phyloP scores from a whole-genome alignment of 2,329 filamentous ascomycete genomes.

The Neophaeococcomyces aloes region DNA sequence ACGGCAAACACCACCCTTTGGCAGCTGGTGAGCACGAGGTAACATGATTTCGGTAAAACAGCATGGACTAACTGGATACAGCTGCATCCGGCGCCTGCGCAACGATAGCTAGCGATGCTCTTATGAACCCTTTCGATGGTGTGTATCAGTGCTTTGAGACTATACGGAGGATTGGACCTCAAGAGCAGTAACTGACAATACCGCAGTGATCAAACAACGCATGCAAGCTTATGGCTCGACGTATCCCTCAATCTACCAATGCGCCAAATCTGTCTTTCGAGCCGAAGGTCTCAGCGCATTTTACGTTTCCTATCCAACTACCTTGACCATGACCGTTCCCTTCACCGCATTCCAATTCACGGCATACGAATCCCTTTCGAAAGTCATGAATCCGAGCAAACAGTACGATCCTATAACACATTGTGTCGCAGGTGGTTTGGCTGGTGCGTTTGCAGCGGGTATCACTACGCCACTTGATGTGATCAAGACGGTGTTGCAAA shows the following conservation, averaged over 20 bases:
- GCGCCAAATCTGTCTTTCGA: slow-evolving; percentile 76
- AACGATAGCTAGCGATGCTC: slow-evolving; percentile 91
- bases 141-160: slow-evolving; percentile 26
- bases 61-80: slow-evolving; percentile 37
- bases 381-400: slow-evolving; percentile 71
- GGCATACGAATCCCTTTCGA: slow-evolving; percentile 93
- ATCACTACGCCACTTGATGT: slow-evolving; percentile 95
- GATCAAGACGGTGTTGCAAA: slow-evolving; percentile 95
- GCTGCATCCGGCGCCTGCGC: slow-evolving; percentile 88
- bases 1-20: slow-evolving; percentile 78
- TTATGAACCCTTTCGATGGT: slow-evolving; percentile 99
- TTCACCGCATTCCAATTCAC: slow-evolving; percentile 97
- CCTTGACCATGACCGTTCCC: slow-evolving; percentile 94
- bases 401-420: slow-evolving; percentile 86
- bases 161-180: not conserved
- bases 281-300: slow-evolving; percentile 84
- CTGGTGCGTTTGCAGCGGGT: slow-evolving; percentile 85
- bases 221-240: slow-evolving; percentile 98
- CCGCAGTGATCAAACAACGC: slow-evolving; percentile 88
- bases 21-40: slow-evolving; percentile 64
- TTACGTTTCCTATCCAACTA: slow-evolving; percentile 97
- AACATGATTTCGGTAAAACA: slow-evolving; percentile 2
- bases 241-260: slow-evolving; percentile 77
- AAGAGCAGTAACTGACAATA: slow-evolving; percentile 1
- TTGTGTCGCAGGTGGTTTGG: slow-evolving; percentile 82